phyloP scores from a whole-genome alignment of 2,329 filamentous ascomycete genomes.

The Ilyonectria robusta region DNA sequence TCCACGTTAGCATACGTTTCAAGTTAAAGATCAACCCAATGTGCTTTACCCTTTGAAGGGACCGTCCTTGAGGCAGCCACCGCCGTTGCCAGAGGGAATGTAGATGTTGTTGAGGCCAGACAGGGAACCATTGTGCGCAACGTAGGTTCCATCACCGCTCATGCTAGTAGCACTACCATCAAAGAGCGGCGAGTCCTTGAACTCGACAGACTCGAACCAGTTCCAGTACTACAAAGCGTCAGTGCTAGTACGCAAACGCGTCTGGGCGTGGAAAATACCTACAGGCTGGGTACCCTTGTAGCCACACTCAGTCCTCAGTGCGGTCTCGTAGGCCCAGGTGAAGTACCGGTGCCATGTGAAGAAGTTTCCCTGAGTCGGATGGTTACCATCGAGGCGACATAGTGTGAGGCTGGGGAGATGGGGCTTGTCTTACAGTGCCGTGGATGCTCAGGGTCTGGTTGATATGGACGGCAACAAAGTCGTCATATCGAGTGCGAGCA shows the following conservation, averaged over 20 bases:
- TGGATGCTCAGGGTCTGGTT: conserved; percentile 60
- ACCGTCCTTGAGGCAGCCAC: conserved; percentile 40
- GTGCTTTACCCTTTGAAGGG: conserved; percentile 19
- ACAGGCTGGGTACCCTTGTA: conserved; percentile 55
- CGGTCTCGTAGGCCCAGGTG: conserved; percentile 44
- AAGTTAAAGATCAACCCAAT: not conserved
- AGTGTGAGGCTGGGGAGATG: not conserved
- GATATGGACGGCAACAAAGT: conserved; percentile 64
- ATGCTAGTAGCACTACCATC: conserved; percentile 54
- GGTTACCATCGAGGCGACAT: not conserved
- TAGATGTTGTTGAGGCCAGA: conserved; percentile 40
- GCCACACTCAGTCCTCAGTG: conserved; percentile 45
- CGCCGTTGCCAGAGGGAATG: conserved; percentile 36
- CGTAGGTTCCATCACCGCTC: not conserved
- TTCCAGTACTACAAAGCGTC: conserved; percentile 59
- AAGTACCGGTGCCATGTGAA: conserved; percentile 48
- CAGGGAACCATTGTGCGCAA: not conserved
- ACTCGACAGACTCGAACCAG: conserved; percentile 62
- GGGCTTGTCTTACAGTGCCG: conserved; percentile 42
- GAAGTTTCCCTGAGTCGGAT: conserved; percentile 35
- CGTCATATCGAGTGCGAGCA: conserved; percentile 60
- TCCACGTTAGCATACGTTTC: not conserved
- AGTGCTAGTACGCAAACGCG: not conserved
- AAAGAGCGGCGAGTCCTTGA: conserved; percentile 66
- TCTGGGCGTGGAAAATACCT: conserved; percentile 5